Conservation (phyloP, 805 yeast species). For the Candida odintsovae region DNA sequence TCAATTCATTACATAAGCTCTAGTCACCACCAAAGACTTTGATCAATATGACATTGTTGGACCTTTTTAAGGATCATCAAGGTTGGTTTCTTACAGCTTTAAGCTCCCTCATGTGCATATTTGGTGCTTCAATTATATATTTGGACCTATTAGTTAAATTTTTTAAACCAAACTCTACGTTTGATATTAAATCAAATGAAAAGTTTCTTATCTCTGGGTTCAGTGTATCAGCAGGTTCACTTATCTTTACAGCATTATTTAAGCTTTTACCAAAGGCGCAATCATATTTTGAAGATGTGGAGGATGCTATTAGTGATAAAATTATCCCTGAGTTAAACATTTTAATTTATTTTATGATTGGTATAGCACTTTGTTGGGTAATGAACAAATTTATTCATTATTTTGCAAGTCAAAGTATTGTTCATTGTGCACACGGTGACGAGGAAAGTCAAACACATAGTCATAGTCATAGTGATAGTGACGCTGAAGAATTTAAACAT, state of each 20-base stretch:
- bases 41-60: background rate
- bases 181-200: conserved; percentile 54
- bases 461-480: conserved; percentile 11
- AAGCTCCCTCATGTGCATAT: conserved; percentile 63
- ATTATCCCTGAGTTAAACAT: conserved; percentile 31
- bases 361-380: conserved; percentile 52
- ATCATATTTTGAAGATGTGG: conserved; percentile 32
- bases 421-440: conserved; percentile 73
- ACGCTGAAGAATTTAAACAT: background rate
- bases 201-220: conserved; percentile 68
- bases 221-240: conserved; percentile 76
- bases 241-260: conserved; percentile 72
- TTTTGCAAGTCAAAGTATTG: conserved; percentile 72
- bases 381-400: conserved; percentile 66
- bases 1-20: no score
- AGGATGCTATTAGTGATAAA: conserved; percentile 12
- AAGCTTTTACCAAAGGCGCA: conserved; percentile 68
- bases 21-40: no score
- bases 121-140: conserved; percentile 66
- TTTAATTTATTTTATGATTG: conserved; percentile 45
- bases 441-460: conserved; percentile 15
- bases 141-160: conserved; percentile 47
- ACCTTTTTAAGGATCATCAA: conserved; percentile 19
- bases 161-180: conserved; percentile 39
- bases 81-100: conserved; percentile 64